These are phyloP conservation scores for Plasmopara muralis DNA, from an alignment of 352 stramenopile species.

Conservation along the genomic window DNA sequence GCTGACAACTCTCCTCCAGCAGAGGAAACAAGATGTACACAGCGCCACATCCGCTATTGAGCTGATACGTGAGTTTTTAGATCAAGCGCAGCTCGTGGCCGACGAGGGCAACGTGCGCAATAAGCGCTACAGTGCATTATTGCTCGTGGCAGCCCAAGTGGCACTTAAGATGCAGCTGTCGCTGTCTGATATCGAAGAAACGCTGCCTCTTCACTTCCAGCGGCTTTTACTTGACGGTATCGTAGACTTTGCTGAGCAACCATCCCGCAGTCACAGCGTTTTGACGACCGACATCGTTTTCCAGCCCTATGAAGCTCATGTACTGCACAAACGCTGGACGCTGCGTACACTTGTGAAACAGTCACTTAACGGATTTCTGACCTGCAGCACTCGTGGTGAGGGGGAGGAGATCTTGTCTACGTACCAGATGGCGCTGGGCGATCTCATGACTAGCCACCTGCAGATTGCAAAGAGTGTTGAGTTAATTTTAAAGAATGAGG, in stretches of 20 bases:
- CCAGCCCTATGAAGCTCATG: constrained; percentile 38
- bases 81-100: constrained; percentile 76
- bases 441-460: constrained; percentile 49
- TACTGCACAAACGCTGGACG: constrained; percentile 75
- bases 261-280: constrained; percentile 19
- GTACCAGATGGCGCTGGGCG: constrained; percentile 65
- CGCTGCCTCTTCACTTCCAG: constrained; percentile 71
- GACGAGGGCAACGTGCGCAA: constrained; percentile 70
- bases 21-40: constrained; percentile 38
- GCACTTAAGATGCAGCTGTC: constrained; percentile 66
- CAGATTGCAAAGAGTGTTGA: constrained; percentile 63
- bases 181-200: constrained; percentile 46
- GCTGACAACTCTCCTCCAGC: constrained; percentile 42
- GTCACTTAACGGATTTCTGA: constrained; percentile 67
- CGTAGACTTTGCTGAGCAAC: constrained; percentile 60
- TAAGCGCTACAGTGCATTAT: constrained; percentile 62
- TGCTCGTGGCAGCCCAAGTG: constrained; percentile 69
- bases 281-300: constrained; percentile 33
- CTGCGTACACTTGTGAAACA: constrained; percentile 62
- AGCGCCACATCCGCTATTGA: constrained; percentile 67
- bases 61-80: constrained; percentile 74
- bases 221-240: constrained; percentile 77
- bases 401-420: constrained; percentile 53
- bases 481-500: constrained; percentile 38
- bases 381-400: constrained; percentile 52